Evolutionary conservation across 768 basidiomycete genomes (phyloP).

Genomic region (Lentinus brumalis): DNA sequence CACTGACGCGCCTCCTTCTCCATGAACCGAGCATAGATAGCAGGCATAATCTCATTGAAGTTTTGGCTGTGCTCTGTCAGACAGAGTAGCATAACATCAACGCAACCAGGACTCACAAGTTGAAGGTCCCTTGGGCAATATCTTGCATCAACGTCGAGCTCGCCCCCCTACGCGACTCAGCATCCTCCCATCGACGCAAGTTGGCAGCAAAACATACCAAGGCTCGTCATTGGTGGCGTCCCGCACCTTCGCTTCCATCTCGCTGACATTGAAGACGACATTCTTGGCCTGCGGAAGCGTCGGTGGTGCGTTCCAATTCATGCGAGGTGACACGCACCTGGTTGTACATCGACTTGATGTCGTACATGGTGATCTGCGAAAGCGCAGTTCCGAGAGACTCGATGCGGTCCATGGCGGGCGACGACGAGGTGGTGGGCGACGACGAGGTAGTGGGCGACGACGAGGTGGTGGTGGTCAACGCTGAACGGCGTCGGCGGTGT

Average conservation of each 20-base stretch:
- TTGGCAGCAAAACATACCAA: constrained; percentile 55
- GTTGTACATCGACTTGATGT: constrained; percentile 92
- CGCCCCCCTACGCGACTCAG: constrained; percentile 71
- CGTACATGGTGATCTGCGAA: constrained; percentile 87
- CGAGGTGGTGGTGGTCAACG: neutral
- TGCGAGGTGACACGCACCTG: constrained; percentile 55
- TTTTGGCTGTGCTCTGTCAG: constrained; percentile 64
- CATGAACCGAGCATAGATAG: constrained; percentile 93
- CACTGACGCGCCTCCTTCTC: constrained; percentile 98
- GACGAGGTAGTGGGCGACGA: constrained; percentile 13
- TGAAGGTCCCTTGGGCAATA: constrained; percentile 99
- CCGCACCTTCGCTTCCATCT: constrained; percentile 95
- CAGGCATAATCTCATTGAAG: constrained; percentile 99
- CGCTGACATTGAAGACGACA: constrained; percentile 92
- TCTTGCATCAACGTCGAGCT: constrained; percentile 98
- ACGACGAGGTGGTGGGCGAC: constrained; percentile 2
- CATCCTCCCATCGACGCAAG: neutral
- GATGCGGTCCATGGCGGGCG: constrained; percentile 70
- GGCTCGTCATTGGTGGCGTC: constrained; percentile 98
- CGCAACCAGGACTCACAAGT: constrained; percentile 66
- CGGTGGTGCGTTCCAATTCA: neutral
- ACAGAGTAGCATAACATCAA: neutral
- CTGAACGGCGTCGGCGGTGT: no score
- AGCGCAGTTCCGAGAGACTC: constrained; percentile 74
- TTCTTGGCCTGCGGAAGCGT: constrained; percentile 75